Evolutionary conservation across 495 filamentous ascomycete species (phyloP), one percentile per base, ranked within the genome.

Genomic region (Glarea lozoyensis): DNA sequence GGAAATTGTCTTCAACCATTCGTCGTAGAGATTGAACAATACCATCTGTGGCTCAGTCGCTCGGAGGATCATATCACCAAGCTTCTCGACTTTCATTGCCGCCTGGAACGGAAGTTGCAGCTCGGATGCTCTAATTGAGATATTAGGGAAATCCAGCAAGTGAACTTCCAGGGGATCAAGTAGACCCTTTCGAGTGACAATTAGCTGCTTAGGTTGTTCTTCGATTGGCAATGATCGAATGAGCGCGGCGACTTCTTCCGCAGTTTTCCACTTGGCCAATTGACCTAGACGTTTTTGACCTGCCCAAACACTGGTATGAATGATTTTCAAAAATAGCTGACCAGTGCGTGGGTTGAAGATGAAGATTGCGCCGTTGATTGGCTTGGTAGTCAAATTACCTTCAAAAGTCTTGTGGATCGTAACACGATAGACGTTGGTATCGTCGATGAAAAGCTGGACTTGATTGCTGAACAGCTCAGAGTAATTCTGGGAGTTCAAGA

Each of bases 341-440:
- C 93, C 93, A 49, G 93, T 97, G 35, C 93, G 80, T 13, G 93
- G 93, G 58, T 97, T 99, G 79, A 99, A 95, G 64, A 99, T 97
- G 69, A 99, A 97, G 57, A 99, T 99, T 24, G 93, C 93, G 57
- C 93, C 93, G 64, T 99, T 99, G 69, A 99, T 99, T 16, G 93
- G 93, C 66, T 99, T 99, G 0, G 93, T 99, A 1, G 93, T 99
- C 72, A 99, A 68, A 56, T 99, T 99, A 50, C 93, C 93, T 61
- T 99, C 93, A 50, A 99, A 99, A 0, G 93, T 99, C 76, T 99
- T 99, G 73, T 99, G 93, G 36, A 99, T 97, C 1, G 93, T 97
- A 50, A 99, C 93, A 64, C 93, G 92, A 57, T 99, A 99, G 42
- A 97, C 94, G 53, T 99, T 99, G 34, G 93, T 99, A 62, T 99